Conservation (phyloP, 1,139 yeast species). For the Scheffersomyces illinoinensis region DNA sequence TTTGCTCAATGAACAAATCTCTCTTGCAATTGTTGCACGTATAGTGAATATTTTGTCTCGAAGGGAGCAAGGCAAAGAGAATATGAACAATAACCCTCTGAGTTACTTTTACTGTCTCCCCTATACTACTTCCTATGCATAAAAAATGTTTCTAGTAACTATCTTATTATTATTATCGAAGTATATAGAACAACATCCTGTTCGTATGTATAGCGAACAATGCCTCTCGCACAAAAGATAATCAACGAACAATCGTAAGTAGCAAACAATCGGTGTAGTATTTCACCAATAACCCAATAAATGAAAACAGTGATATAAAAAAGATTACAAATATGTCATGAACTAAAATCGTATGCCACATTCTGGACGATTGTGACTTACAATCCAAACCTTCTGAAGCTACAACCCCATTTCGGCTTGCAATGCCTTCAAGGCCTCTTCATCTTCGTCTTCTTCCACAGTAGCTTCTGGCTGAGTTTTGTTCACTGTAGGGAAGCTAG, state of each 20-base stretch:
- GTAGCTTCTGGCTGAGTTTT: conserved; percentile 28
- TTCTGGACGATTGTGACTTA: neutral
- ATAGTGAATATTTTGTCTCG: neutral
- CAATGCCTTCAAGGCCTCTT: conserved; percentile 83
- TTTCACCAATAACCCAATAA: neutral
- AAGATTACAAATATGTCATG: neutral
- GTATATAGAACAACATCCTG: neutral
- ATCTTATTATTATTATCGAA: neutral
- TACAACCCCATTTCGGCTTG: conserved; percentile 95
- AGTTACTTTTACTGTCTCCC: too few relatives aligned
- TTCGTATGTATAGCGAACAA: neutral
- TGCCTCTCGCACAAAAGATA: neutral
- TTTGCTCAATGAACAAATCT: neutral
- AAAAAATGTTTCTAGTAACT: neutral
- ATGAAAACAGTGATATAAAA: neutral
- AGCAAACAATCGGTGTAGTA: neutral
- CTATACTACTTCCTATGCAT: too few relatives aligned
- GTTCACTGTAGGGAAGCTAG: conserved; percentile 50
- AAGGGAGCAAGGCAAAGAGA: neutral
- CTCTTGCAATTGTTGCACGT: neutral
- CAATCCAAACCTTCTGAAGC: conserved; percentile 4
- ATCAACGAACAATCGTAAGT: neutral
- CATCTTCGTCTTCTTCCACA: conserved; percentile 79
- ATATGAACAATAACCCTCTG: too few relatives aligned
- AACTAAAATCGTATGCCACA: neutral